phyloP scores from a whole-genome alignment of 2,329 filamentous ascomycete genomes.

The Colletotrichum melonis region DNA sequence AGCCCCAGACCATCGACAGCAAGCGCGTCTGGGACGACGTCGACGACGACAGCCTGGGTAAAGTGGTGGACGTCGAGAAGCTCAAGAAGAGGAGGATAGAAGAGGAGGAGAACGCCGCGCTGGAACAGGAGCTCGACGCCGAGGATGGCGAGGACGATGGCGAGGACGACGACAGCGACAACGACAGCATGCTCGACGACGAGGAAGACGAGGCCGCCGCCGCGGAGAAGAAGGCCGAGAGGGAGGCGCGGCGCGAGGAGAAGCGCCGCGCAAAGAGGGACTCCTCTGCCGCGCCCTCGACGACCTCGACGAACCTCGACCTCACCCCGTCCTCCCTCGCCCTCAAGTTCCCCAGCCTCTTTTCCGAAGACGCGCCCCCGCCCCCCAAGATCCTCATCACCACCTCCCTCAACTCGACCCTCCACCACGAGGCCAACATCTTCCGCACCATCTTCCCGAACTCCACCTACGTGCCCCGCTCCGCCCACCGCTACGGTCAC shows the following conservation, averaged over 20 bases:
- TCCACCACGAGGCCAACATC: slow-evolving; percentile 84
- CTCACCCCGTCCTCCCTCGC: slow-evolving; percentile 70
- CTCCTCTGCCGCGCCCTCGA: slow-evolving; percentile 66
- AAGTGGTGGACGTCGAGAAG: slow-evolving; percentile 68
- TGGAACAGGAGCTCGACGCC: slow-evolving; percentile 44
- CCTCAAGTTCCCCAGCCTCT: slow-evolving; percentile 72
- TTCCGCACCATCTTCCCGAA: slow-evolving; percentile 89
- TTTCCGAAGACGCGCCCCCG: slow-evolving; percentile 67
- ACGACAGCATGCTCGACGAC: slow-evolving; percentile 82
- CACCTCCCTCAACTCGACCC: slow-evolving; percentile 87
- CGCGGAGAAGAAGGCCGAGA: slow-evolving; percentile 56
- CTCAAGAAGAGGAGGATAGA: slow-evolving; percentile 68
- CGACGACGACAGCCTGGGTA: slow-evolving; percentile 67
- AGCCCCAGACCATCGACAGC: slow-evolving; percentile 83
- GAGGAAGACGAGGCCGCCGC: slow-evolving; percentile 64
- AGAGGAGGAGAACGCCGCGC: slow-evolving; percentile 59
- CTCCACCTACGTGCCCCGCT: slow-evolving; percentile 86
- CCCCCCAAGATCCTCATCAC: slow-evolving; percentile 91
- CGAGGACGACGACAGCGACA: slow-evolving; percentile 65
- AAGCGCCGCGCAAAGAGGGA: slow-evolving; percentile 54
- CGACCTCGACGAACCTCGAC: slow-evolving; percentile 72
- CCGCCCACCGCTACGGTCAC: slow-evolving; percentile 84
- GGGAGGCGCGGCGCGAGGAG: slow-evolving; percentile 37
- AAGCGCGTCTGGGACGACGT: slow-evolving; percentile 92
- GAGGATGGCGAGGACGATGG: slow-evolving; percentile 51